A percentile compares a stretch with the other conserved stretches of the same genome.
Conservation (phyloP, 306 rosid genomes). For the Amphicarpaea edgeworthii region DNA sequence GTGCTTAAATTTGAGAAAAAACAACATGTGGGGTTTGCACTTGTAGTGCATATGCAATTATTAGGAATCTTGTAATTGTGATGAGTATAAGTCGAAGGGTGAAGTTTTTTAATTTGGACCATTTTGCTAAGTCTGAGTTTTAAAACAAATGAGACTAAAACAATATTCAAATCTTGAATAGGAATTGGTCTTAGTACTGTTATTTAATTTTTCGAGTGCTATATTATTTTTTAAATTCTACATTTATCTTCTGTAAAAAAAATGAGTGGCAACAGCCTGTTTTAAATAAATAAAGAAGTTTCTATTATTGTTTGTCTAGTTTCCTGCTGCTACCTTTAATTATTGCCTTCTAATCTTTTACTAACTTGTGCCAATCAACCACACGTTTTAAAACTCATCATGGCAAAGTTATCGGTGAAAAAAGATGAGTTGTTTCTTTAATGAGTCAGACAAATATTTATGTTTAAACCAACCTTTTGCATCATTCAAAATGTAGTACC, state of each 20-base stretch:
- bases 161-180: conserved; percentile 16
- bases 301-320: background rate
- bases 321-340: conserved; percentile 38
- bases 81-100: conserved; percentile 11
- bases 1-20: conserved; percentile 29
- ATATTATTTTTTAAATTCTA: background rate
- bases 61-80: conserved; percentile 46
- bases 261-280: background rate
- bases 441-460: conserved; percentile 26
- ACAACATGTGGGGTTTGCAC: conserved; percentile 49
- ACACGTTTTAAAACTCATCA: conserved; percentile 36
- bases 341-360: conserved; percentile 46
- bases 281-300: conserved; percentile 42
- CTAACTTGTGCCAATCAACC: conserved; percentile 43
- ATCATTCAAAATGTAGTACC: conserved; percentile 15
- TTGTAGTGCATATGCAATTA: conserved; percentile 48
- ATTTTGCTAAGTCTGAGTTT: conserved; percentile 42
- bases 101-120: conserved; percentile 20
- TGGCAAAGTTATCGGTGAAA: conserved; percentile 41
- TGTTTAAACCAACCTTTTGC: conserved; percentile 36
- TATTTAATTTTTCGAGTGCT: background rate
- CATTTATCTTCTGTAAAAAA: no score
- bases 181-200: conserved; percentile 38
- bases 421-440: conserved; percentile 18
- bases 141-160: conserved; percentile 27